Evolutionary conservation across 129 eudicot genomes (phyloP).

Genomic region (sunflower (Helianthus annuus)): HanXRQr2.0-SUNRISE NC_035434.2:173989141-173989640

Average conservation of each 20-base stretch:
- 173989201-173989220: constrained; percentile 10
- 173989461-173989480: background rate
- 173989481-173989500: background rate
- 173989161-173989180: constrained; percentile 1
- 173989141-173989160: background rate
- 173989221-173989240: background rate
- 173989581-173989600: too few relatives aligned
- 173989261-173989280: background rate
- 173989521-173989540: too few relatives aligned
- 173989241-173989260: background rate
- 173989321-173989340: background rate
- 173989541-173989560: too few relatives aligned
- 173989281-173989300: background rate
- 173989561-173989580: too few relatives aligned
- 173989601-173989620: too few relatives aligned
- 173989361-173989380: background rate
- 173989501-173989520: background rate
- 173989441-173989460: background rate
- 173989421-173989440: background rate
- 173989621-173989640: too few relatives aligned
- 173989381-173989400: background rate
- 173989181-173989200: background rate
- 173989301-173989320: background rate
- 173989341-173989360: background rate
- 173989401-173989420: background rate